Percentiles rank a stretch among this genome's conserved stretches.
Conservation (phyloP, 805 yeast species). For the Lachancea mirantina region DNA sequence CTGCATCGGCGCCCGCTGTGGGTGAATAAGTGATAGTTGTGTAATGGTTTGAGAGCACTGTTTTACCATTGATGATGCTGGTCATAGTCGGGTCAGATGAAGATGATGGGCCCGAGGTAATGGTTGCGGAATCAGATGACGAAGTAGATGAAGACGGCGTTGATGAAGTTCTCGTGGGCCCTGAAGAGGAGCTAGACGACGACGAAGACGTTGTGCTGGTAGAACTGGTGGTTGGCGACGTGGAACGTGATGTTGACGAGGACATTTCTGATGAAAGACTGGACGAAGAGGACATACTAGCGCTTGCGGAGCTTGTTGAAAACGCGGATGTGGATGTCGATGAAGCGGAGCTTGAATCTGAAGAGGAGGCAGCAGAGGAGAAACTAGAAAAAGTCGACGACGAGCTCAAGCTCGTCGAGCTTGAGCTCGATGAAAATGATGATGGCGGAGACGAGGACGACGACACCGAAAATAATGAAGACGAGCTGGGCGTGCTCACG, state of each 20-base stretch:
- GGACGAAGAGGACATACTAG: slow-evolving; percentile 12
- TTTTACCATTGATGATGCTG: slow-evolving; percentile 29
- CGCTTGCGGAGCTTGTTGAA: slow-evolving; percentile 4
- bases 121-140: slow-evolving; percentile 7
- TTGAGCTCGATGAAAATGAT: slow-evolving; percentile 10
- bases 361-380: slow-evolving; percentile 1
- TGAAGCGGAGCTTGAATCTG: not conserved
- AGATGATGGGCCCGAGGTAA: slow-evolving; percentile 13
- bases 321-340: slow-evolving; percentile 3
- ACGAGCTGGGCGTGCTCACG: not conserved
- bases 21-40: slow-evolving; percentile 29
- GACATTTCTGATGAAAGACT: slow-evolving; percentile 7
- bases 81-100: slow-evolving; percentile 17
- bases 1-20: slow-evolving; percentile 20
- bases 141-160: slow-evolving; percentile 11
- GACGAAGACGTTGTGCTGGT: slow-evolving; percentile 6
- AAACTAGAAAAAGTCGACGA: slow-evolving; percentile 1
- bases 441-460: slow-evolving; percentile 7
- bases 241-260: slow-evolving; percentile 5
- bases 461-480: slow-evolving; percentile 1
- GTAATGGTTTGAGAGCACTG: slow-evolving; percentile 28
- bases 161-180: slow-evolving; percentile 10
- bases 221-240: slow-evolving; percentile 4
- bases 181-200: slow-evolving; percentile 9
- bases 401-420: not conserved